Base-by-base conservation (phyloP, 495 filamentous ascomycete genomes). In the Lophiostoma macrostomum region DNA sequence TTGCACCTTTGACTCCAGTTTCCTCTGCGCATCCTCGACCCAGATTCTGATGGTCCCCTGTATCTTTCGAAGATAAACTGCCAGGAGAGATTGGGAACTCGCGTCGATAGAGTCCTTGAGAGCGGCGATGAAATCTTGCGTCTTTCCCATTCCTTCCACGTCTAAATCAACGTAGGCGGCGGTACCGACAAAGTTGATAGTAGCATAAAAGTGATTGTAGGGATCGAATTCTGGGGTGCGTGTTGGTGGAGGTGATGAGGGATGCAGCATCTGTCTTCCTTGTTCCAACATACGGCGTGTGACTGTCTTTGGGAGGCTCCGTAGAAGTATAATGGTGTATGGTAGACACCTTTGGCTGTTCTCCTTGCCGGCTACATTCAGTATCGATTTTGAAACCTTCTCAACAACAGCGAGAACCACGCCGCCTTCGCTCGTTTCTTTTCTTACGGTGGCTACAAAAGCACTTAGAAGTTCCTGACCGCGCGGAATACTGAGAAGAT, bases 391-490 rank as follows among this genome's bases (percentile, higher is more conserved):
- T 4, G 87, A 80, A 18, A 95, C 64, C 8, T 88, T 88, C 50
- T 91, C 88, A 23, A 89, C 72, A 11, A 87, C 73, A 23, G 80
- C 74, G 16, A 80, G 71, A 2, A 80, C 76, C 19, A 82, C 73
- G 1, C 77, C 79, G 4, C 74, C 76, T 50, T 87, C 81, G 5
- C 88, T 87, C 32, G 80, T 78, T 53, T 91, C 85, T 7, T 72
- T 70, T 39, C 74, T 76, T 10, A 85, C 77, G 39, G 78, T 75
- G n/a, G 71, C 69, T 12, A 79, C 69, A 14, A 87, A 74, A 1
- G 74, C 69, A 10, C 75, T 69, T 40, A 88, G 79, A 0, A 94
- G 66, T 12, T 63, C 54, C 19, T 46, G 29, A 13, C 43, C 31
- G 20, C 7, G 24, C 12, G 46, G n/a, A 18, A 13, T 24, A 22